phyloP scores from a whole-genome alignment of 2,329 filamentous ascomycete genomes.

The Scopulariopsis brevicaulis region DNA sequence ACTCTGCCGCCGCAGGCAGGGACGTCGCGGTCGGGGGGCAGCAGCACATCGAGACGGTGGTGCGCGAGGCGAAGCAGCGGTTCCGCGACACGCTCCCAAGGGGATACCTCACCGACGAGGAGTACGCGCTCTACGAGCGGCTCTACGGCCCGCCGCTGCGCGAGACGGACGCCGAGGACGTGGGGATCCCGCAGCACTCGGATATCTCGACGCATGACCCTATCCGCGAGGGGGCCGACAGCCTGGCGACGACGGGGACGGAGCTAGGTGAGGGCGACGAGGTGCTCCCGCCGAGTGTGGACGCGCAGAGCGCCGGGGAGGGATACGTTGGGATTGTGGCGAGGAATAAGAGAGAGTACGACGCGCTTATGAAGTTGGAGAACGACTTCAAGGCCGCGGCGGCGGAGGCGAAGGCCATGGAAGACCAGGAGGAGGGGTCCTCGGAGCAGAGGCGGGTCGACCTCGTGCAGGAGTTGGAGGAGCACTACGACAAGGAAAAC shows the following conservation, averaged over 20 bases:
- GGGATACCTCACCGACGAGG: conserved; percentile 55
- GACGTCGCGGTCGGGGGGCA: not conserved
- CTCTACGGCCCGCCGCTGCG: conserved; percentile 69
- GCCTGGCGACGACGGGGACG: conserved; percentile 1
- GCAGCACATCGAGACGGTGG: conserved; percentile 46
- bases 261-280: not conserved
- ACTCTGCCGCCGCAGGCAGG: conserved; percentile 1
- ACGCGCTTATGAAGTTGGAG: conserved; percentile 40
- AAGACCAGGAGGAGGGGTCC: conserved; percentile 13
- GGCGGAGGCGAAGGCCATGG: conserved; percentile 24
- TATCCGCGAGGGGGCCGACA: conserved; percentile 1
- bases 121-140: conserved; percentile 66
- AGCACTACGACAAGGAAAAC: conserved; percentile 13
- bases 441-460: conserved; percentile 15
- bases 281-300: conserved; percentile 22
- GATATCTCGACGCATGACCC: conserved; percentile 2
- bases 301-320: conserved; percentile 24
- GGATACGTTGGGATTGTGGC: conserved; percentile 36
- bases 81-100: conserved; percentile 71
- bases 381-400: conserved; percentile 41
- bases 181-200: conserved; percentile 30
- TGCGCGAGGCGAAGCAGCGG: conserved; percentile 58
- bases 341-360: conserved; percentile 42
- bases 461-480: conserved; percentile 18
- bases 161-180: conserved; percentile 47